Evolutionary conservation across 2,329 filamentous ascomycete species (phyloP).

Genomic region (Fusarium sp.): DNA sequence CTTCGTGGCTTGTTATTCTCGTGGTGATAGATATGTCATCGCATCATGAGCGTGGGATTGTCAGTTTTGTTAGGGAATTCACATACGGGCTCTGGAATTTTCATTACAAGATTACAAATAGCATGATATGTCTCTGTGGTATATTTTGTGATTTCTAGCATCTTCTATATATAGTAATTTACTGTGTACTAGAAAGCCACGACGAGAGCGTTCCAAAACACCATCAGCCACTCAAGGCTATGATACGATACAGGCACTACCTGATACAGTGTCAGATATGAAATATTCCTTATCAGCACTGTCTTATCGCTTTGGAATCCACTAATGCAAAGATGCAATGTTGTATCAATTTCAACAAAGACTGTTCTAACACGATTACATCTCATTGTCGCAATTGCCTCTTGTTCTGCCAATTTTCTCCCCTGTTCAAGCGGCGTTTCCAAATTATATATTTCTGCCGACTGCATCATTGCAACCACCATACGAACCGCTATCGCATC

Average conservation of each 20-base stretch:
- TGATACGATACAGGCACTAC: background rate
- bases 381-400: background rate
- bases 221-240: background rate
- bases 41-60: background rate
- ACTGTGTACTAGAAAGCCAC: background rate
- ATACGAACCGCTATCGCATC: background rate
- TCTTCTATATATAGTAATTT: background rate
- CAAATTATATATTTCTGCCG: background rate
- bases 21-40: background rate
- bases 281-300: constrained; percentile 11
- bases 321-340: constrained; percentile 21
- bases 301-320: constrained; percentile 30
- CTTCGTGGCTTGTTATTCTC: background rate
- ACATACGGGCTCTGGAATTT: background rate
- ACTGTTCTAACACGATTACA: constrained; percentile 20
- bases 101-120: background rate
- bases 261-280: constrained; percentile 25
- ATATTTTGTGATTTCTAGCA: background rate
- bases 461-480: background rate
- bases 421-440: background rate
- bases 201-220: background rate
- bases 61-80: background rate
- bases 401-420: constrained; percentile 1
- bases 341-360: constrained; percentile 23
- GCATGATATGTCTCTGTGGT: background rate